Evolutionary conservation across 2,329 filamentous ascomycete genomes (phyloP).

Genomic region (Xylariaceae sp.): DNA sequence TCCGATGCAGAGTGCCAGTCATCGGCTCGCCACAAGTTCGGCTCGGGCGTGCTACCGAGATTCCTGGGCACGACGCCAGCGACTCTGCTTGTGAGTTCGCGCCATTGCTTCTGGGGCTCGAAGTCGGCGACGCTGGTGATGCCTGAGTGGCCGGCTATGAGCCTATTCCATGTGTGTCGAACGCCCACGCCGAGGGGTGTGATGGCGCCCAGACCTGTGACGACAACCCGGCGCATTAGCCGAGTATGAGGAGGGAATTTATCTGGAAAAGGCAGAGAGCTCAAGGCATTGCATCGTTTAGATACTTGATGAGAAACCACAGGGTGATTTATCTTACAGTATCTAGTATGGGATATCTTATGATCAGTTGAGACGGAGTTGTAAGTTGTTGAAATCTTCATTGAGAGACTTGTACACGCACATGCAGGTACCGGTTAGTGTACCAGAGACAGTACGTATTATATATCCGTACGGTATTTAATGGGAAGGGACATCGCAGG

Average conservation of each 20-base stretch:
- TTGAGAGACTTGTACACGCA: not conserved
- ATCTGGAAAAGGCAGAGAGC: not conserved
- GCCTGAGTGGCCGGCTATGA: conserved; percentile 75
- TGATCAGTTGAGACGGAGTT: not conserved
- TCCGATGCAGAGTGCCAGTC: conserved; percentile 52
- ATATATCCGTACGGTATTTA: no score
- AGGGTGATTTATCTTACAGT: not conserved
- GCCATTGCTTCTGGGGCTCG: conserved; percentile 55
- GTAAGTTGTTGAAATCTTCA: not conserved
- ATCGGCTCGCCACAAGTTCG: conserved; percentile 43
- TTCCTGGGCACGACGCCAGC: conserved; percentile 70
- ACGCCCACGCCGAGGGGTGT: conserved; percentile 79
- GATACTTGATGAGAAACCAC: not conserved
- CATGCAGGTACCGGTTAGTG: no score
- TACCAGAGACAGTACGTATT: no score
- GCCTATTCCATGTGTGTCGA: conserved; percentile 70
- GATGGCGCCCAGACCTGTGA: conserved; percentile 76
- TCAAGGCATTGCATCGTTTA: not conserved
- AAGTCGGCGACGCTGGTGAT: conserved; percentile 66
- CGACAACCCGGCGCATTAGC: conserved; percentile 66
- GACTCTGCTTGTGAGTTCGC: conserved; percentile 73
- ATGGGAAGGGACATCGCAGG: no score
- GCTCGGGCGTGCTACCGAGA: conserved; percentile 9
- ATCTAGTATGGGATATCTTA: not conserved
- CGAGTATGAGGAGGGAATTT: conserved; percentile 9